Conservation (phyloP, 805 yeast species). For the Yarrowia porcina region DNA sequence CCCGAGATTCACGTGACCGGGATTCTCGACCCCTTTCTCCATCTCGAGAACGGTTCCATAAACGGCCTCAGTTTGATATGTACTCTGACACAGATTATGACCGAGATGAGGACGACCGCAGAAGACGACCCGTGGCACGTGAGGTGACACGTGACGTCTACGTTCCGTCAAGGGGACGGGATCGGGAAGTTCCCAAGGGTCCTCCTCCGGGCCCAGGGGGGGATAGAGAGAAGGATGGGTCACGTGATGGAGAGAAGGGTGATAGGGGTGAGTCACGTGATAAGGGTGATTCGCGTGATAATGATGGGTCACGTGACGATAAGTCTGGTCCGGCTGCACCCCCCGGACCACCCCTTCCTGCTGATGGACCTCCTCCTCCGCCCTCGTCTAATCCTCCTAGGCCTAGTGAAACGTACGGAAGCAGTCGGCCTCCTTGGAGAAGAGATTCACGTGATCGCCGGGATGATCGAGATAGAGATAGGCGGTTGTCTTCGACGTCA, state of each 20-base stretch:
- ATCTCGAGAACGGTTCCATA: neutral
- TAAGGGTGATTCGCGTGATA: neutral
- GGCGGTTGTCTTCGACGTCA: neutral
- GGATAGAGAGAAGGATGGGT: neutral
- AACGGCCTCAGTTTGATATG: neutral
- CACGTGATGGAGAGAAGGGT: neutral
- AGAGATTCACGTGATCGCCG: neutral
- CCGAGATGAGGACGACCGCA: slow-evolving; percentile 5
- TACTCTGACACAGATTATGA: slow-evolving; percentile 12
- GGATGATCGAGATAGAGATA: neutral
- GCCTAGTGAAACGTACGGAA: slow-evolving; percentile 8
- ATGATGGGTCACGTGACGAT: neutral
- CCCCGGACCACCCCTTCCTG: slow-evolving; percentile 12
- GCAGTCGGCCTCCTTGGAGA: neutral
- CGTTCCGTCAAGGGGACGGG: neutral
- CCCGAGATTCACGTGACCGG: neutral
- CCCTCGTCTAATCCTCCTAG: slow-evolving; percentile 11
- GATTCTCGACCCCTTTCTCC: neutral
- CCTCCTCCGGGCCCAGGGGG: neutral
- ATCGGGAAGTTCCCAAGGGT: neutral
- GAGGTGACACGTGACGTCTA: neutral
- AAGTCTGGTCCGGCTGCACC: neutral
- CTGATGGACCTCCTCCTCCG: slow-evolving; percentile 22
- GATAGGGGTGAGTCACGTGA: neutral
- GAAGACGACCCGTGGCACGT: neutral